phyloP scores from a whole-genome alignment of 495 filamentous ascomycete genomes.

The Podospora pseudopauciseta region DNA sequence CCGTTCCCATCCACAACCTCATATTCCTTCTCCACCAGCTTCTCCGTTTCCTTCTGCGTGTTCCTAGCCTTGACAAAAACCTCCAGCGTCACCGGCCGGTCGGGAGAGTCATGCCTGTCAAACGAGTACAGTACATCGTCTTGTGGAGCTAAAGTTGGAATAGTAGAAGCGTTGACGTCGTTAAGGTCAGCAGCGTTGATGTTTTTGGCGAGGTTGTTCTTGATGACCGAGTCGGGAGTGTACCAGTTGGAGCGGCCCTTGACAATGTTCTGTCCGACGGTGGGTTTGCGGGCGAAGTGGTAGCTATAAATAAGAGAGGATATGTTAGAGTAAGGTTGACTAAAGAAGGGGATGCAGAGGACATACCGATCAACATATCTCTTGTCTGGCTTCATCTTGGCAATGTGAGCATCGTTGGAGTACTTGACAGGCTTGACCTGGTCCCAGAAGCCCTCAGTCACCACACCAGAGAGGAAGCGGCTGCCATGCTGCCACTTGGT shows the following conservation, averaged over 20 bases:
- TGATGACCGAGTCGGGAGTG: constrained; percentile 12
- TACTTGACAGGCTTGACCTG: neutral
- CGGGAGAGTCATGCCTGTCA: constrained; percentile 40
- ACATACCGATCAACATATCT: constrained; percentile 14
- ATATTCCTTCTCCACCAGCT: constrained; percentile 47
- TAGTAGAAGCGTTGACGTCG: constrained; percentile 27
- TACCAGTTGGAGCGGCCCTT: constrained; percentile 28
- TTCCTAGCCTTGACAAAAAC: constrained; percentile 42
- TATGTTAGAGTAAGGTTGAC: constrained; percentile 1
- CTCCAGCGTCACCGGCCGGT: constrained; percentile 38
- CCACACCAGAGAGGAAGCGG: constrained; percentile 28
- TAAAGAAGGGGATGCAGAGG: no score
- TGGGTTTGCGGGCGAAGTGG: constrained; percentile 19
- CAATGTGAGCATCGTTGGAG: constrained; percentile 27
- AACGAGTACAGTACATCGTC: constrained; percentile 45
- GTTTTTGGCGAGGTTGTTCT: constrained; percentile 30
- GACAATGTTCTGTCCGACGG: constrained; percentile 35
- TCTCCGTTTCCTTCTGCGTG: constrained; percentile 39
- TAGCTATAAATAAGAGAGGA: constrained; percentile 8
- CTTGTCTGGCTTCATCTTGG: constrained; percentile 31
- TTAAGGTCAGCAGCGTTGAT: constrained; percentile 27
- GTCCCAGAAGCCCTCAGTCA: constrained; percentile 7
- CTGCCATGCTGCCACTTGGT: constrained; percentile 43
- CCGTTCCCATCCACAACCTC: constrained; percentile 46
- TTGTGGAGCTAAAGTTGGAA: constrained; percentile 17